Conservation (phyloP, 2,329 filamentous ascomycete species). For the Sordariomycetes sp. region DNA sequence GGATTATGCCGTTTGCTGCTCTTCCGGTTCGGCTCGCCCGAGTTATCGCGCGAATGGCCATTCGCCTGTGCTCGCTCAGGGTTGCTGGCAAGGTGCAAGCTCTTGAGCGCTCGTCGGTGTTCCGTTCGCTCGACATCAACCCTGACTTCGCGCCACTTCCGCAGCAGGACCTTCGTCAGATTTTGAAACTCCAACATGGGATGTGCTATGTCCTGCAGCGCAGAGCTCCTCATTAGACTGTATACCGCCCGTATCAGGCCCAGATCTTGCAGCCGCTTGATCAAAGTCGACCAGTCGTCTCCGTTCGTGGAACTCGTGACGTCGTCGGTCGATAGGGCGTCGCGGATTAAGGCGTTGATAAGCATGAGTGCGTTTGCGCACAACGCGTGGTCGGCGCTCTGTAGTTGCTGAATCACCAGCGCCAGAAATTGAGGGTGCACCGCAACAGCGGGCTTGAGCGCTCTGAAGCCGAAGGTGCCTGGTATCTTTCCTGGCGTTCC, state of each 20-base stretch:
- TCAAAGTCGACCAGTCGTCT: conserved; percentile 90
- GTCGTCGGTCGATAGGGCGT: conserved; percentile 71
- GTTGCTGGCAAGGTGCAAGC: conserved; percentile 73
- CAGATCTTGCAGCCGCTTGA: conserved; percentile 86
- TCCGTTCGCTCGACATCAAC: conserved; percentile 83
- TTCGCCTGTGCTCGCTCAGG: conserved; percentile 43
- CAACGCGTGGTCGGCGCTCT: conserved; percentile 88
- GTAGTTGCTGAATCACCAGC: conserved; percentile 82
- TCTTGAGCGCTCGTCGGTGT: conserved; percentile 78
- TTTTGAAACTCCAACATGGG: conserved; percentile 89
- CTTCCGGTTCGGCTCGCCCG: conserved; percentile 33
- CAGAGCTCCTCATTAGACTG: conserved; percentile 86
- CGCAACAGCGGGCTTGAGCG: conserved; percentile 83
- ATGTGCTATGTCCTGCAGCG: conserved; percentile 81
- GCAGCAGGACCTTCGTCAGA: conserved; percentile 76
- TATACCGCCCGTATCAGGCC: conserved; percentile 90
- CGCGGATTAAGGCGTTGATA: conserved; percentile 89
- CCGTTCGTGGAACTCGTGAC: conserved; percentile 27
- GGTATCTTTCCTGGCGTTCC: conserved; percentile 28
- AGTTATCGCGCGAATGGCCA: conserved; percentile 26
- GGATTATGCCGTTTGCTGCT: conserved; percentile 68
- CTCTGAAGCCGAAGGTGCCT: conserved; percentile 75
- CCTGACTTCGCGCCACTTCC: conserved; percentile 78
- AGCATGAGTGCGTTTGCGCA: conserved; percentile 93
- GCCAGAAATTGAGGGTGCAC: conserved; percentile 91